phyloP scores from a whole-genome alignment of 169 alveolate species.

The Babesia sp. region DNA sequence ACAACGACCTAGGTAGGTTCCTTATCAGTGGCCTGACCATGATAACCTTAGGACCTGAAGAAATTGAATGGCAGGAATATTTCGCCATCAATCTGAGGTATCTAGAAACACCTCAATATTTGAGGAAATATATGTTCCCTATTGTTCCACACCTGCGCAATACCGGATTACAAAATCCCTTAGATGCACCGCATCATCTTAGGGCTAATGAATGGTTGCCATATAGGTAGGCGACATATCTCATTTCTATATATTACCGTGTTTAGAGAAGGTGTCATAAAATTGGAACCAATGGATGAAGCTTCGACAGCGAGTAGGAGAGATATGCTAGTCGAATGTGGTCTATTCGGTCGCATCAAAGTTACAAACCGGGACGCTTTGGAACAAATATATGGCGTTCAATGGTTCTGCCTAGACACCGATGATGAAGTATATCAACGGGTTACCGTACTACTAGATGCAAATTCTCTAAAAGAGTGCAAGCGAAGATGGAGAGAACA shows the following conservation, averaged over 20 bases:
- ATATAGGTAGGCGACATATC: constrained; percentile 59
- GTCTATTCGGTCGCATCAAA: constrained; percentile 73
- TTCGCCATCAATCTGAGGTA: constrained; percentile 92
- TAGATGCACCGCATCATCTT: constrained; percentile 98
- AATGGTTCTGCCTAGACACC: constrained; percentile 20
- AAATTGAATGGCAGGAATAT: constrained; percentile 66
- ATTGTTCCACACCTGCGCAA: constrained; percentile 84
- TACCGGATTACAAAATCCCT: constrained; percentile 97
- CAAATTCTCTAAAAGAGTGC: constrained; percentile 38
- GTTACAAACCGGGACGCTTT: constrained; percentile 58
- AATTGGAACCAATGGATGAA: constrained; percentile 52
- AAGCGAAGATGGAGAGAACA: constrained; percentile 42
- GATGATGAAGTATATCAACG: constrained; percentile 55
- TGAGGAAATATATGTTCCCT: constrained; percentile 88
- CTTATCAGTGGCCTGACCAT: not conserved
- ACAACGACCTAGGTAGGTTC: constrained; percentile 80
- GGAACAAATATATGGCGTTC: constrained; percentile 24
- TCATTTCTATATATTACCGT: not conserved
- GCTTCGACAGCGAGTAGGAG: constrained; percentile 12
- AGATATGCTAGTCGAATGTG: constrained; percentile 72
- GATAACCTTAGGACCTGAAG: constrained; percentile 19
- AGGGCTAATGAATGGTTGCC: constrained; percentile 92
- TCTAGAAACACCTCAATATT: constrained; percentile 98
- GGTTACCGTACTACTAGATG: constrained; percentile 54
- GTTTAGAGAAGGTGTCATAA: constrained; percentile 71